A percentile compares a stretch with the other conserved stretches of the same genome.
These are phyloP conservation scores for Hylodesmum podocarpum DNA, from an alignment of 306 rosid genomes.

Conservation along the genomic window DNA sequence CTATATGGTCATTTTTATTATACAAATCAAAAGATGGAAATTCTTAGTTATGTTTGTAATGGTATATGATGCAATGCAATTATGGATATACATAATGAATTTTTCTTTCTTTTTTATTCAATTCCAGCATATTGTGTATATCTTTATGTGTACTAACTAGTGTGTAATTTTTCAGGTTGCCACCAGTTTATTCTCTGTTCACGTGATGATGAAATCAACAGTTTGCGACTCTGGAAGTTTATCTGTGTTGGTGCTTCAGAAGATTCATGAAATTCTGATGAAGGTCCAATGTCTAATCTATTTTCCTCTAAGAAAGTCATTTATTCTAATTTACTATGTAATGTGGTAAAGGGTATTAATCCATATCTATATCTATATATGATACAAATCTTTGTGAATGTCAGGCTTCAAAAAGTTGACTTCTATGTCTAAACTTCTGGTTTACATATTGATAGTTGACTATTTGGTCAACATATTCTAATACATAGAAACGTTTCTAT, in stretches of 20 bases:
- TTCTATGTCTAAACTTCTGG: background rate
- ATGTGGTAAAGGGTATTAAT: slow-evolving; percentile 7
- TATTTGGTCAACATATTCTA: slow-evolving; percentile 25
- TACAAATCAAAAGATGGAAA: background rate
- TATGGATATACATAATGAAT: slow-evolving; percentile 16
- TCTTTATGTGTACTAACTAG: background rate
- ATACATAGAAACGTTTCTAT: slow-evolving; percentile 19
- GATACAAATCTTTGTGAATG: background rate
- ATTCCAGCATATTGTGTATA: background rate
- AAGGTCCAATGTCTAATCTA: slow-evolving; percentile 53
- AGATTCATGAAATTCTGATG: slow-evolving; percentile 51
- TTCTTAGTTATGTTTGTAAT: slow-evolving; percentile 11
- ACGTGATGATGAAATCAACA: slow-evolving; percentile 69
- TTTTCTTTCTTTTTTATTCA: background rate
- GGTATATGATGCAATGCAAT: background rate
- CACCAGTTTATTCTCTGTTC: slow-evolving; percentile 66
- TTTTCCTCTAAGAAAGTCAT: slow-evolving; percentile 4
- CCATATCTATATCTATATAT: background rate
- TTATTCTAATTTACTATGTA: slow-evolving; percentile 8
- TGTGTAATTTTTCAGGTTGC: slow-evolving; percentile 66
- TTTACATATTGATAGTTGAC: slow-evolving; percentile 8
- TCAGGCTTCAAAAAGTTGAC: slow-evolving; percentile 2
- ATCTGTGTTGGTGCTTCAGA: slow-evolving; percentile 69
- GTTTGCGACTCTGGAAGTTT: slow-evolving; percentile 67
- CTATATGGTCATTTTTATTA: background rate